phyloP scores from a whole-genome alignment of 2,329 filamentous ascomycete genomes.

The Cadophora malorum region DNA sequence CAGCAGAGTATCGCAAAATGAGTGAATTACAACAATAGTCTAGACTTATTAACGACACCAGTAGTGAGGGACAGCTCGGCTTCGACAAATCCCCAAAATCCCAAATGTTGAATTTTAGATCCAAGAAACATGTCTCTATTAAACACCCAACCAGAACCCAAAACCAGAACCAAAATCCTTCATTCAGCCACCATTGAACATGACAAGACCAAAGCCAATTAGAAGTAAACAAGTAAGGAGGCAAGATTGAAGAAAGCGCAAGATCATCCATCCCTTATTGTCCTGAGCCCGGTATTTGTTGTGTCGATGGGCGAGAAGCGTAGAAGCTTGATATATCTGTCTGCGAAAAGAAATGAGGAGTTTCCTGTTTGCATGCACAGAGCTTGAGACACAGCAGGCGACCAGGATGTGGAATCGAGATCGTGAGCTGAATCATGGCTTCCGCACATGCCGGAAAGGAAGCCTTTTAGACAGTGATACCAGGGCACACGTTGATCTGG shows the following conservation, averaged over 20 bases:
- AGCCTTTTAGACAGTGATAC: constrained; percentile 14
- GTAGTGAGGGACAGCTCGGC: neutral
- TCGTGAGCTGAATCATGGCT: neutral
- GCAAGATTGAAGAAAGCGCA: neutral
- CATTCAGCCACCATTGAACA: neutral
- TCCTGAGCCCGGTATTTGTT: neutral
- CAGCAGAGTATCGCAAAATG: neutral
- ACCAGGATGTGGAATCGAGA: constrained; percentile 6
- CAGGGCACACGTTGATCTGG: constrained; percentile 25
- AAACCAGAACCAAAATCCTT: neutral
- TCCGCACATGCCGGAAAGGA: neutral
- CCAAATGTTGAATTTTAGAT: constrained; percentile 18
- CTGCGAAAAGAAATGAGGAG: neutral
- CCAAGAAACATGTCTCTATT: neutral
- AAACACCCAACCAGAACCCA: constrained; percentile 6
- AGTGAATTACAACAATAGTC: constrained; percentile 3
- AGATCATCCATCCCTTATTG: neutral
- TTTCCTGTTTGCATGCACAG: neutral
- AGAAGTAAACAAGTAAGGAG: neutral
- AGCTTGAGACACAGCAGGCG: neutral
- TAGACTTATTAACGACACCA: constrained; percentile 16
- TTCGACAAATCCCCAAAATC: neutral
- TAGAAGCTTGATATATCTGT: neutral
- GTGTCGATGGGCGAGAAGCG: neutral
- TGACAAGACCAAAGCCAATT: neutral